phyloP scores from a whole-genome alignment of 2,329 filamentous ascomycete species.

The Penicillium palitans region DNA sequence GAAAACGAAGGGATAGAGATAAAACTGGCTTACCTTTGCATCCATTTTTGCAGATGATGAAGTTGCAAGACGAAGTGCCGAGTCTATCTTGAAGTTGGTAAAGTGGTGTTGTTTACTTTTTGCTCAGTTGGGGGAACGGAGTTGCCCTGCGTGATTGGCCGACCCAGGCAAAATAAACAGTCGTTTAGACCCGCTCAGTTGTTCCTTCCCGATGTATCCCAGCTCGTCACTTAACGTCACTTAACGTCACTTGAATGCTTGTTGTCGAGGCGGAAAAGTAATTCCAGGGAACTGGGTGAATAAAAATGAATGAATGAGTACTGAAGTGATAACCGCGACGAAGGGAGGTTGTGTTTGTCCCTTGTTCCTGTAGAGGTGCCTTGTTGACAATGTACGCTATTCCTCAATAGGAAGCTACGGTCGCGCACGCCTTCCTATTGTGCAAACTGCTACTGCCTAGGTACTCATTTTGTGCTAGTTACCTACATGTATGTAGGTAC shows the following conservation, averaged over 20 bases:
- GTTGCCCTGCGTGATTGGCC: conserved; percentile 21
- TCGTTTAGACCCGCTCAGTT: conserved; percentile 6
- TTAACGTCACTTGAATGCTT: neutral
- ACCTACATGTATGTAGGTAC: too few relatives aligned
- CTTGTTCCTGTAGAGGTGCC: conserved; percentile 5
- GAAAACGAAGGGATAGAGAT: conserved; percentile 8
- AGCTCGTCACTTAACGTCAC: neutral
- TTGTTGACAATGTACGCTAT: conserved; percentile 8
- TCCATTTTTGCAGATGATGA: conserved; percentile 41
- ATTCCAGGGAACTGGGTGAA: neutral
- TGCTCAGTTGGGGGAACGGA: conserved; percentile 24
- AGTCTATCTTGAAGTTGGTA: neutral
- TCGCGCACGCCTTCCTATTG: neutral
- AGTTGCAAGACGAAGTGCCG: conserved; percentile 5
- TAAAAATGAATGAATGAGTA: neutral
- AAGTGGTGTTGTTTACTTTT: conserved; percentile 29
- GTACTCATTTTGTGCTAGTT: too few relatives aligned
- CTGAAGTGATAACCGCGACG: neutral
- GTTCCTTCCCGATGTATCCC: neutral
- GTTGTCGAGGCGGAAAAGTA: neutral
- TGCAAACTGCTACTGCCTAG: neutral
- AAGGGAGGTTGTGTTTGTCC: neutral
- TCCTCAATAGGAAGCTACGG: conserved; percentile 1
- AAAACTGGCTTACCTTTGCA: conserved; percentile 44
- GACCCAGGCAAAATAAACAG: conserved; percentile 29